Evolutionary conservation across 371 early-diverging fungal genomes (phyloP), one percentile per base, ranked within the genome.

Genomic region (Mucor mucedo): DNA sequence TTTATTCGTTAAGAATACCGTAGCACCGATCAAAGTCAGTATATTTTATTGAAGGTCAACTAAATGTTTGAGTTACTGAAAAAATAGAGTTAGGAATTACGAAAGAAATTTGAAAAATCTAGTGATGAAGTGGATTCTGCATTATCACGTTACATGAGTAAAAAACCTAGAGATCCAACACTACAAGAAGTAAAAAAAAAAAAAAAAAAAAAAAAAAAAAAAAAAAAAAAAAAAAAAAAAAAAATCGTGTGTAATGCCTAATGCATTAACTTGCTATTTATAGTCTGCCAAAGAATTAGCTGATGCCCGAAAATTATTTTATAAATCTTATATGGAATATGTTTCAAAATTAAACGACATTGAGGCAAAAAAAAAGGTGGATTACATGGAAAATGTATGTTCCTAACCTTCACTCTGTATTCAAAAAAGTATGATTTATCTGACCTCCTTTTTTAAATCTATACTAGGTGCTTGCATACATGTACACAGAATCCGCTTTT

Each of bases 401-500:
- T 14, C 5, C 16, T 44, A 5, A 2, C 16, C n/a, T 14, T 44
- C 14, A 2, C 16, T 13, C 16, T 44, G 8, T 76, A 21, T 21
- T 21, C 21, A 21, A 21, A 1, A 21, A 21, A 21, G 21, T 21
- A 21, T 21, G 21, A 21, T 21, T 21, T 21, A 21, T 0, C 21
- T 21, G 21, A 21, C 21, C 21, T 21, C 21, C 21, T 21, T 21
- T 21, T 27, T 9, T 28, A 48, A 16, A 28, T 5, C 21, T 38
- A 48, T 10, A 33, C 2, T 40, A 86, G 85, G 76, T 89, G 7
- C 79, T 91, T 49, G 87, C 89, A 11, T 83, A 84, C 41, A 87
- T 91, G 80, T 91, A 89, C 62, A 85, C 89, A 4, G 86, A 91
- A 45, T 89, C 84, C 52, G 86, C 89, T 27, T 90, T 88, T 66